A percentile compares a stretch with the other conserved stretches of the same genome.
phyloP scores from a whole-genome alignment of 805 yeast genomes.

The Sugiyamaella floridensis region DNA sequence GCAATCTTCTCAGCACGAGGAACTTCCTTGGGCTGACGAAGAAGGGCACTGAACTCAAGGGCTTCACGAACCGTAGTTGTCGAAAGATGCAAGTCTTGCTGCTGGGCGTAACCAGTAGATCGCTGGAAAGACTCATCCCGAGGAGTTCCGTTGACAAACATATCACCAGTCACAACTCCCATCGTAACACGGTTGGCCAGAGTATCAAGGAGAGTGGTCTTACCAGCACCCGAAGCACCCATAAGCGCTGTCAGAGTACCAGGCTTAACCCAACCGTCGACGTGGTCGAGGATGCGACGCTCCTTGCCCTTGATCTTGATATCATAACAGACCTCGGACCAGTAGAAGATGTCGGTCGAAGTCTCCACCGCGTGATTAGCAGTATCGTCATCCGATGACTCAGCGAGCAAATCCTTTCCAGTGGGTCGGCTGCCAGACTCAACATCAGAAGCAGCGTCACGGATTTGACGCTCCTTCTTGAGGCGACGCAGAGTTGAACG shows the following conservation, averaged over 20 bases:
- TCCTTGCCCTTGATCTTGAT: slow-evolving; percentile 47
- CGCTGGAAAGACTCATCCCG: slow-evolving; percentile 58
- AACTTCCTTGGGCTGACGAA: slow-evolving; percentile 55
- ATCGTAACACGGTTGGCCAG: slow-evolving; percentile 62
- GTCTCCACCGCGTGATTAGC: slow-evolving; percentile 14
- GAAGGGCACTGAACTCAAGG: slow-evolving; percentile 54
- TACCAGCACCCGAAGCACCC: slow-evolving; percentile 82
- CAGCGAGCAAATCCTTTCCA: slow-evolving; percentile 4
- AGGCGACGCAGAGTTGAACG: slow-evolving; percentile 13
- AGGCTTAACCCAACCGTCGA: slow-evolving; percentile 80
- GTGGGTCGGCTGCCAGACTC: slow-evolving; percentile 21
- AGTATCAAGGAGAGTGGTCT: slow-evolving; percentile 65
- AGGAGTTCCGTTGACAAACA: slow-evolving; percentile 56
- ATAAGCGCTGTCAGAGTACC: slow-evolving; percentile 73
- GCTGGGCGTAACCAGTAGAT: slow-evolving; percentile 68
- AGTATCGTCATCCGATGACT: slow-evolving; percentile 2
- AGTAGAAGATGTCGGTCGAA: slow-evolving; percentile 47
- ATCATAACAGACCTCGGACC: slow-evolving; percentile 70
- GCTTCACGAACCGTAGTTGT: slow-evolving; percentile 70
- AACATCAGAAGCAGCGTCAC: slow-evolving; percentile 27
- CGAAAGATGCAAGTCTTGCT: slow-evolving; percentile 63
- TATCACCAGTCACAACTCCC: slow-evolving; percentile 66
- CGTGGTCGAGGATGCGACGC: slow-evolving; percentile 53
- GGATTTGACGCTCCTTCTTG: slow-evolving; percentile 9
- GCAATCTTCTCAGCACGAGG: slow-evolving; percentile 50